These are phyloP conservation scores for Sicyos baderoa DNA, from an alignment of 306 rosid species.

Conservation along the genomic window DNA sequence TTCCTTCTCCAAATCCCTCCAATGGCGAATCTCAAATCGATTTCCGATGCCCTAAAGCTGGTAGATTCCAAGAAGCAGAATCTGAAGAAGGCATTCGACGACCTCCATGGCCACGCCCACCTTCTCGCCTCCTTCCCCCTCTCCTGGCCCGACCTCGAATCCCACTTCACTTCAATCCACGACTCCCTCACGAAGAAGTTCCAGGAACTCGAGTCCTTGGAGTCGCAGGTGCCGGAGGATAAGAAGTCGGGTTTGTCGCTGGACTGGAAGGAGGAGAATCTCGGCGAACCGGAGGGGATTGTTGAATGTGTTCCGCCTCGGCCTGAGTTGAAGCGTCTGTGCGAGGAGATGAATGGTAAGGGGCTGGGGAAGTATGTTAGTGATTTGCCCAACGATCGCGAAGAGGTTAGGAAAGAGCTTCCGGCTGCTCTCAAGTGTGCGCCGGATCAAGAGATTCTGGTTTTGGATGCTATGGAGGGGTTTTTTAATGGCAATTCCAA, in stretches of 20 bases:
- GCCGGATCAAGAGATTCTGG: conserved; percentile 40
- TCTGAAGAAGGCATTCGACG: conserved; percentile 60
- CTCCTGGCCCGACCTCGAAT: conserved; percentile 57
- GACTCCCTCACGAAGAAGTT: conserved; percentile 40
- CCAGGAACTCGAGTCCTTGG: conserved; percentile 47
- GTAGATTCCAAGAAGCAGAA: conserved; percentile 47
- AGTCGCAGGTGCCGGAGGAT: conserved; percentile 24
- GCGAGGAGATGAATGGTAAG: conserved; percentile 53
- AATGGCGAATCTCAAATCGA: conserved; percentile 38
- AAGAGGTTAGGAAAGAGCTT: conserved; percentile 38
- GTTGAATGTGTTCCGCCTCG: conserved; percentile 27
- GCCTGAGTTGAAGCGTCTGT: conserved; percentile 33
- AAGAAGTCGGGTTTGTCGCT: too few species aligned
- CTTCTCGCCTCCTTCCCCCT: conserved; percentile 41
- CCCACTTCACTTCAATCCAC: conserved; percentile 46
- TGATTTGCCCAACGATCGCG: conserved; percentile 27
- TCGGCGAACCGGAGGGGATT: neutral
- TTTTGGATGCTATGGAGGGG: conserved; percentile 57
- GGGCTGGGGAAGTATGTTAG: conserved; percentile 48
- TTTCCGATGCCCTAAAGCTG: conserved; percentile 44
- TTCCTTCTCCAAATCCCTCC: neutral
- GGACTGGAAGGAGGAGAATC: neutral
- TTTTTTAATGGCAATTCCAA: conserved; percentile 20
- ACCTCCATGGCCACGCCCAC: conserved; percentile 53
- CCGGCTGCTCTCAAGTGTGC: conserved; percentile 37